Base-by-base conservation (phyloP, 805 yeast genomes). In the Barnettozyma populi region DNA sequence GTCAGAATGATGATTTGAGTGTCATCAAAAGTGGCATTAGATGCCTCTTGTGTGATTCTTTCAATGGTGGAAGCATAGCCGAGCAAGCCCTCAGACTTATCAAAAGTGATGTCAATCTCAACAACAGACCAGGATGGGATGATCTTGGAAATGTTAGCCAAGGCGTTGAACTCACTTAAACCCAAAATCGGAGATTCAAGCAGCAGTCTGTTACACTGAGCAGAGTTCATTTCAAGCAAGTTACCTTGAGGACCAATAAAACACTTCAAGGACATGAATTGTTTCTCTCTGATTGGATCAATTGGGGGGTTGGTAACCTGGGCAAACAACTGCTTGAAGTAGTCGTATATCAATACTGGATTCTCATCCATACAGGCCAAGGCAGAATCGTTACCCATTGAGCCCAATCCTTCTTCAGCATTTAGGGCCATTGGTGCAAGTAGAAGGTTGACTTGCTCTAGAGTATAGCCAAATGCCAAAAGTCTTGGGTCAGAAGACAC, bases 241-340 rank as follows among this genome's bases (percentile, higher is more conserved):
- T 92, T 92, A 49, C 96, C 98, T 68, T 94, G 98, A n/a, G 98
- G 98, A 47, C 99, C 99, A 61, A 92, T 83, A 68, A 86, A 89
- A 71, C 99, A 92, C 67, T 92, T 97, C 57, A 94, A 76, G 11
- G 97, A 88, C 99, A 92, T 92, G 62, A 94, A 98, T 57, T 92
- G 87, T 50, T 84, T 84, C 72, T 92, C 99, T 67, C 98, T 84
- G 59, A 92, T 94, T 45, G 99, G 98, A 67, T 92, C 99, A 64
- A 92, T 94, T 44, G 99, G 98, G 49, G 99, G 99, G 71, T 92
- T 92, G 29, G 99, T 92, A 48, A 92, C 99, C 71, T 92, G 99
- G 19, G 99, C 99, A 71, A 92, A 92, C 62, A 92, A 76, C 68
- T 92, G 96, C 61, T 96, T 82, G 76, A 92, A 94, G 71, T 92